Evolutionary conservation across 2,329 filamentous ascomycete genomes (phyloP).

Genomic region (Stachybotrys echinatus): DNA sequence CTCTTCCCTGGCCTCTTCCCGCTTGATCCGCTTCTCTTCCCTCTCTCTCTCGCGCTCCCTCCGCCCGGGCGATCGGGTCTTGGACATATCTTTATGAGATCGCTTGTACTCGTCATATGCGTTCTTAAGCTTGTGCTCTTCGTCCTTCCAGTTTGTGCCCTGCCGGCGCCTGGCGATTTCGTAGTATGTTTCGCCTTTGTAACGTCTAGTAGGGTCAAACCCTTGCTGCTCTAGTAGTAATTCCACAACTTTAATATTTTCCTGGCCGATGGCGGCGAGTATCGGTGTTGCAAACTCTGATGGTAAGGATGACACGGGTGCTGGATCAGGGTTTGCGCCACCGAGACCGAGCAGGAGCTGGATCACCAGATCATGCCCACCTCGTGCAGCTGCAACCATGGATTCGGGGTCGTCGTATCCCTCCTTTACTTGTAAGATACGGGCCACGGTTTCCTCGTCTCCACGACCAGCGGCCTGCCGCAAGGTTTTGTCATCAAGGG

Average conservation of each 20-base stretch:
- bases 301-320: slow-evolving; percentile 53
- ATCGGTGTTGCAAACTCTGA: slow-evolving; percentile 84
- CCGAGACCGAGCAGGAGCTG: slow-evolving; percentile 70
- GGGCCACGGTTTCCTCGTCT: slow-evolving; percentile 56
- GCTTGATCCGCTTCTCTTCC: slow-evolving; percentile 37
- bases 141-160: slow-evolving; percentile 86
- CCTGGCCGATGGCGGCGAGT: slow-evolving; percentile 85
- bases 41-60: slow-evolving; percentile 33
- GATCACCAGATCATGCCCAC: slow-evolving; percentile 83
- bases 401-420: slow-evolving; percentile 72
- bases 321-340: slow-evolving; percentile 61
- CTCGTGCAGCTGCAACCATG: slow-evolving; percentile 85
- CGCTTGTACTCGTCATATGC: slow-evolving; percentile 64
- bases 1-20: slow-evolving; percentile 41
- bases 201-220: slow-evolving; percentile 78
- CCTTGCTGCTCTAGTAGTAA: slow-evolving; percentile 68
- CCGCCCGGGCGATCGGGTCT: slow-evolving; percentile 44
- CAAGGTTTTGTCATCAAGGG: slow-evolving; percentile 56
- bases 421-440: slow-evolving; percentile 57
- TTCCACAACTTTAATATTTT: slow-evolving; percentile 78
- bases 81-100: slow-evolving; percentile 40
- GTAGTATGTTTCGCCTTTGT: slow-evolving; percentile 75
- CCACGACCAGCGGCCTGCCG: slow-evolving; percentile 55
- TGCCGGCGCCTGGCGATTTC: slow-evolving; percentile 79
- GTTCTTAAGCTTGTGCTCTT: slow-evolving; percentile 73